A percentile compares a stretch with the other conserved stretches of the same genome.
Conservation (phyloP, 208 protist genomes). For the Jaenimonas drosophilae region DNA sequence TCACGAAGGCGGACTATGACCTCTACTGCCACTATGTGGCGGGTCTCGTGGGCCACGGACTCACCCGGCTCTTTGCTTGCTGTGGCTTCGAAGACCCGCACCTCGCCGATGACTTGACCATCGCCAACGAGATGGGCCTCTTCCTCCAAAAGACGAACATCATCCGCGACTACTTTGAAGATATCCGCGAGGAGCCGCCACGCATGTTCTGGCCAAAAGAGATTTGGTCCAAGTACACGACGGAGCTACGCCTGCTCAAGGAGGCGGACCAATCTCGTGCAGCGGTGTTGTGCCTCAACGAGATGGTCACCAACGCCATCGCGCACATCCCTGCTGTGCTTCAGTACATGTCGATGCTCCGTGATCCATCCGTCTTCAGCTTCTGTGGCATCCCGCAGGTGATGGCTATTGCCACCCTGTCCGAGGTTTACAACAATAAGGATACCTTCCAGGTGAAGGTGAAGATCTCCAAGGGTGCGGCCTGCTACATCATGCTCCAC, state of each 20-base stretch:
- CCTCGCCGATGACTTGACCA: conserved; percentile 44
- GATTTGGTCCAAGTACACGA: conserved; percentile 76
- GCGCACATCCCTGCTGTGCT: conserved; percentile 81
- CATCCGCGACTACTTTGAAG: conserved; percentile 96
- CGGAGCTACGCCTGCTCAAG: conserved; percentile 56
- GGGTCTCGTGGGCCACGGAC: conserved; percentile 94
- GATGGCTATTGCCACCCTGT: conserved; percentile 95
- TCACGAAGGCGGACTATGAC: conserved; percentile 85
- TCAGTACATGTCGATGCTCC: conserved; percentile 78
- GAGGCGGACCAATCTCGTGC: conserved; percentile 20
- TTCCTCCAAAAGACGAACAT: conserved; percentile 98
- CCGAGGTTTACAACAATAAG: conserved; percentile 91
- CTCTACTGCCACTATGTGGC: conserved; percentile 97
- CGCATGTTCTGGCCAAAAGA: conserved; percentile 93
- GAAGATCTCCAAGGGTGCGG: conserved; percentile 86
- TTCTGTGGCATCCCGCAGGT: conserved; percentile 97
- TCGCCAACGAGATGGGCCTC: conserved; percentile 93
- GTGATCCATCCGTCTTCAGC: conserved; percentile 80
- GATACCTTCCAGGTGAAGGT: conserved; percentile 88
- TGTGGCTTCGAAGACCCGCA: conserved; percentile 73
- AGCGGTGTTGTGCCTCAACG: conserved; percentile 89
- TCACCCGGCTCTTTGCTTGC: conserved; percentile 83
- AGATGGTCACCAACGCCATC: conserved; percentile 91
- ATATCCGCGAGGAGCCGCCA: conserved; percentile 81
- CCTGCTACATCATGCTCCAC: conserved; percentile 50